Evolutionary conservation across 345 rosid genomes (phyloP), one percentile per base, ranked within the genome.

Genomic region (Odontarrhena argentea): DNA sequence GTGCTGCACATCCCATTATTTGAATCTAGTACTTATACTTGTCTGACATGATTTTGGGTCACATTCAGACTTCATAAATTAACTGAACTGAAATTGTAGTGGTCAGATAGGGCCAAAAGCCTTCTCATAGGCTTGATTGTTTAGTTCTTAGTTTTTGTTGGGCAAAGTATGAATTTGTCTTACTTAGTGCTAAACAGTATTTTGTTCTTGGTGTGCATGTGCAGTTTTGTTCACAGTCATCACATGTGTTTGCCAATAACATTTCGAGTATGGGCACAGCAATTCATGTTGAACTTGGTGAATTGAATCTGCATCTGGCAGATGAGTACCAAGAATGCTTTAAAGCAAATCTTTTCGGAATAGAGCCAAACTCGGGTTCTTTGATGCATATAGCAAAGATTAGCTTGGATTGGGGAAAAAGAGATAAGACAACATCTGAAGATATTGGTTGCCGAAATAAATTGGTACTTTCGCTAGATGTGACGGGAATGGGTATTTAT

Each of bases 211-310:
- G 30, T 41, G 73, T 76, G 32, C 46, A 66, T 40, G 24, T 79
- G 76, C 74, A 94, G 99, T 90, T 82, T 24, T 91, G 96, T 75
- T 87, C 97, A 37, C 99, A 94, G 82, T 94, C 99, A 22, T 91
- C 91, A 44, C 99, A 94, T 77, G 66, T 88, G 64, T 91, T 87
- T 80, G 96, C 95, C 65, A 94, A 94, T 82, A 87, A 94, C 81
- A 78, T 91, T 65, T 88, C 99, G 52, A 81, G 70, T 67, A 65
- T 55, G 75, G 96, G 92, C 71, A 85, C 89, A 69, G 65, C 87
- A 34, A 80, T 87, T 38, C 96, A 94, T 80, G 77, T 85, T 88
- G 99, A 94, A 74, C 91, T 94, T 76, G 97, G 99, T 71, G 99
- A 94, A 65, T 66, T 94, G 45, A 94, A 94, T 85, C 78, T 94